A percentile compares a stretch with the other conserved stretches of the same genome.
phyloP scores from a whole-genome alignment of 805 yeast genomes.

The Schwanniomyces vanrijiae region DNA sequence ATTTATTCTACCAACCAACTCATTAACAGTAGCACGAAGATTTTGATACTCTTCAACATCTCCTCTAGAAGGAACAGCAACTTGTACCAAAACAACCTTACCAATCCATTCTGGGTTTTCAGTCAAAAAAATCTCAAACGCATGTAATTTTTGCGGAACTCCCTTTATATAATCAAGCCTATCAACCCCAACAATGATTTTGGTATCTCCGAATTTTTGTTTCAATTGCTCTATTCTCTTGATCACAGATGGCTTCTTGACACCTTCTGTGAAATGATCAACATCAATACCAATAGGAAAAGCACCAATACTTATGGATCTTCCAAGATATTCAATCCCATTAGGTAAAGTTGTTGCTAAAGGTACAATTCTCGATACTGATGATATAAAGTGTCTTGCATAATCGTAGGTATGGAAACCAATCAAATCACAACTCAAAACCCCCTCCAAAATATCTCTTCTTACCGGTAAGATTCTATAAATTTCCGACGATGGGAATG shows the following conservation, averaged over 20 bases:
- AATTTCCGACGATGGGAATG: constrained; percentile 96
- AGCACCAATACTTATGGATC: constrained; percentile 86
- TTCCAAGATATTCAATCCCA: constrained; percentile 76
- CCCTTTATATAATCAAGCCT: constrained; percentile 96
- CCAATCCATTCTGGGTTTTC: constrained; percentile 99
- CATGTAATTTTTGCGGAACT: constrained; percentile 95
- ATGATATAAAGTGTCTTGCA: constrained; percentile 90
- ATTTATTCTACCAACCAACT: constrained; percentile 92
- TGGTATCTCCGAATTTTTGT: constrained; percentile 67
- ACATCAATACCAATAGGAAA: constrained; percentile 99
- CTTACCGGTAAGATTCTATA: constrained; percentile 95
- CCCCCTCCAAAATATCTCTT: constrained; percentile 87
- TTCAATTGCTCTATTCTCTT: constrained; percentile 64
- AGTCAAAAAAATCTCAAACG: constrained; percentile 86
- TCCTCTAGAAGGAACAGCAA: constrained; percentile 96
- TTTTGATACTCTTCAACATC: constrained; percentile 98
- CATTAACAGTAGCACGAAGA: constrained; percentile 90
- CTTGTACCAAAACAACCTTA: constrained; percentile 91
- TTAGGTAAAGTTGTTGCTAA: constrained; percentile 85
- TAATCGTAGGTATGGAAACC: constrained; percentile 99
- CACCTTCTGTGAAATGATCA: constrained; percentile 81
- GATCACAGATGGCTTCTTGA: constrained; percentile 61
- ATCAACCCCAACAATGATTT: constrained; percentile 95
- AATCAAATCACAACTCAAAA: constrained; percentile 87
- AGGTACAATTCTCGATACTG: constrained; percentile 76